Evolutionary conservation across 2,329 filamentous ascomycete species (phyloP), one percentile per base, ranked within the genome.

Genomic region (Colletotrichum musicola): DNA sequence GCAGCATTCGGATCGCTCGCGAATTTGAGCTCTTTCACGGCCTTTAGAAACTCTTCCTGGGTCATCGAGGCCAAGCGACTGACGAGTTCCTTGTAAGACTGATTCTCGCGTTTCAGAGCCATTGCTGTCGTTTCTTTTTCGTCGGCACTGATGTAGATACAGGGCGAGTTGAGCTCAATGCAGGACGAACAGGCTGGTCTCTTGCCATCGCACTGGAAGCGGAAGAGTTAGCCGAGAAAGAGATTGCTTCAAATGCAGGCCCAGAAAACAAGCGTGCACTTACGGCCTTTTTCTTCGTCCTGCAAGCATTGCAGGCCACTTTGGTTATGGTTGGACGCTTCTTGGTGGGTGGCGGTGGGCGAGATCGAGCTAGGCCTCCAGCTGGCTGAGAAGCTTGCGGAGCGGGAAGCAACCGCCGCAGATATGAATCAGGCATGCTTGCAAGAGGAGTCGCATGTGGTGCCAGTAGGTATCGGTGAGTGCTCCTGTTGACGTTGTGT

Each of bases 21-120:
- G 20, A 73, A 71, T 12, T 73, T 70, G 1, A 78, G 54, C 14
- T 57, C 38, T 12, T 68, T 59, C 5, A 79, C 47, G 3, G 74
- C 70, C 9, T 68, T 49, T 2, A 51, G 35, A 4, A 71, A 69
- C 22, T 72, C 71, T 2, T 69, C 59, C 5, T 71, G 50, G 4
- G 75, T 70, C 16, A 77, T 56, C 9, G 67, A 60, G 27, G 69
- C 72, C 4, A 78, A 64, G 16, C 51, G 60, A 6, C 73, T 70
- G 40, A 73, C 64, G 10, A 76, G 35, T 4, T 76, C 35, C 50
- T 77, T 75, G 4, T 76, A 53, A n/a, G 72, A 13, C 40, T 72
- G 42, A 14, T 71, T 69, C 22, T 60, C 60, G 40, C 66, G 66
- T 38, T 65, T 69, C 13, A 65, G 56, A 38, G 62, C 66, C 66